Percentiles rank a stretch among this genome's conserved stretches.
These are phyloP conservation scores for Russula olivacea DNA, from an alignment of 768 basidiomycete species.

Conservation along the genomic window DNA sequence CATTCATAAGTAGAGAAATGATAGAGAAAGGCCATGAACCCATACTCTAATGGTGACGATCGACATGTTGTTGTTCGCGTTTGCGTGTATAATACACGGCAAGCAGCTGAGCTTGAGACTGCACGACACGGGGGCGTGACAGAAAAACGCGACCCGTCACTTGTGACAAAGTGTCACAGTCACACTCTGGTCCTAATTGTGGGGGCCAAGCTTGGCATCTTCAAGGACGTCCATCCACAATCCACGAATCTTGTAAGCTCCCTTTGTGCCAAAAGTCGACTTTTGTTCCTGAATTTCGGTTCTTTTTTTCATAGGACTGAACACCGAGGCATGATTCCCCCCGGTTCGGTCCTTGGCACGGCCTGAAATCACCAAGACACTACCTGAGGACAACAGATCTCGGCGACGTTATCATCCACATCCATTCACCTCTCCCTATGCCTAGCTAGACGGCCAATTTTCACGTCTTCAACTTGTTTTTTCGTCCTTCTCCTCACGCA, in stretches of 20 bases:
- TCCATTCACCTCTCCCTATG: constrained; percentile 3
- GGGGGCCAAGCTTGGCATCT: neutral
- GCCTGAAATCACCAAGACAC: constrained; percentile 6
- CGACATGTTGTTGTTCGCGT: constrained; percentile 12
- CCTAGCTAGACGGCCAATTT: constrained; percentile 12
- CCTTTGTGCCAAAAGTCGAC: neutral
- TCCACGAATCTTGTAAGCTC: constrained; percentile 5
- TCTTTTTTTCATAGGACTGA: neutral
- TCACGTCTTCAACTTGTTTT: neutral
- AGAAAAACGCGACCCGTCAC: constrained; percentile 18
- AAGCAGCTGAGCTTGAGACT: neutral
- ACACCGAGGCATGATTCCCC: constrained; percentile 3
- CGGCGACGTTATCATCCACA: neutral
- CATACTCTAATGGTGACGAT: constrained; percentile 27
- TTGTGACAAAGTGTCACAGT: neutral
- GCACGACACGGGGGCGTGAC: constrained; percentile 9
- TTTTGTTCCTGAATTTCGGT: neutral
- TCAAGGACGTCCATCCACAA: constrained; percentile 2
- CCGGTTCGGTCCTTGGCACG: constrained; percentile 1
- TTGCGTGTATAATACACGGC: neutral
- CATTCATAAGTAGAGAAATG: neutral
- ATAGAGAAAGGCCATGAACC: neutral
- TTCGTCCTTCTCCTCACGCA: constrained; percentile 7
- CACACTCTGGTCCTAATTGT: neutral
- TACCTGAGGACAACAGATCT: constrained; percentile 11